phyloP scores from a whole-genome alignment of 1,139 yeast species.

The Meyerozyma smithsonii region DNA sequence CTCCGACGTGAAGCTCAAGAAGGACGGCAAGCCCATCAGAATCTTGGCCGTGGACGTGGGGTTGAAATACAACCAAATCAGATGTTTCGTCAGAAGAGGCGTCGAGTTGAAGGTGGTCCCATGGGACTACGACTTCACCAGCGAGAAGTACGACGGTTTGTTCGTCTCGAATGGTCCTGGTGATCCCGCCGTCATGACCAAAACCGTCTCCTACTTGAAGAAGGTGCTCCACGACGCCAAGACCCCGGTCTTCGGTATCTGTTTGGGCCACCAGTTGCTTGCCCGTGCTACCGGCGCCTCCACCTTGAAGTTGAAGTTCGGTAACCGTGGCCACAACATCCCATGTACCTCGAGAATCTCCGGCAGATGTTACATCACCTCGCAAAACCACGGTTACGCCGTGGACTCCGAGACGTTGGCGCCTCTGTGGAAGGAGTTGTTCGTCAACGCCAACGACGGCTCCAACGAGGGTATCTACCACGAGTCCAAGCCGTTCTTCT shows the following conservation, averaged over 20 bases:
- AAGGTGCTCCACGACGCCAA: conserved; percentile 55
- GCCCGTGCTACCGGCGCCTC: conserved; percentile 96
- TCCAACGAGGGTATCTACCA: conserved; percentile 99
- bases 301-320: conserved; percentile 88
- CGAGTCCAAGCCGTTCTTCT: conserved; percentile 81
- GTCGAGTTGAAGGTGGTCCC: conserved; percentile 96
- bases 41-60: conserved; percentile 95
- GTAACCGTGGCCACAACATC: conserved; percentile 99
- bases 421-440: conserved; percentile 89
- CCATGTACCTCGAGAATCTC: conserved; percentile 93
- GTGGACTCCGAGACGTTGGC: conserved; percentile 76
- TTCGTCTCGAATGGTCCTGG: conserved; percentile 99
- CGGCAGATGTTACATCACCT: conserved; percentile 97
- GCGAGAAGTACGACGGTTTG: conserved; percentile 85
- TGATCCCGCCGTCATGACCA: conserved; percentile 85
- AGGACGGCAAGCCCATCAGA: conserved; percentile 71
- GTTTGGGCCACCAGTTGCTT: conserved; percentile 96
- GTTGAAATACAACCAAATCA: conserved; percentile 95
- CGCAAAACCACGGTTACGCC: conserved; percentile 98
- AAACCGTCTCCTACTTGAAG: conserved; percentile 56
- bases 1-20: conserved; percentile 49
- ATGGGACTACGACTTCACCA: conserved; percentile 82
- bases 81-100: conserved; percentile 95
- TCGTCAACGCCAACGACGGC: conserved; percentile 93
- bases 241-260: conserved; percentile 92